These are phyloP conservation scores for Nannizziopsis barbatae DNA, from an alignment of 2,329 filamentous ascomycete species.

Conservation along the genomic window DNA sequence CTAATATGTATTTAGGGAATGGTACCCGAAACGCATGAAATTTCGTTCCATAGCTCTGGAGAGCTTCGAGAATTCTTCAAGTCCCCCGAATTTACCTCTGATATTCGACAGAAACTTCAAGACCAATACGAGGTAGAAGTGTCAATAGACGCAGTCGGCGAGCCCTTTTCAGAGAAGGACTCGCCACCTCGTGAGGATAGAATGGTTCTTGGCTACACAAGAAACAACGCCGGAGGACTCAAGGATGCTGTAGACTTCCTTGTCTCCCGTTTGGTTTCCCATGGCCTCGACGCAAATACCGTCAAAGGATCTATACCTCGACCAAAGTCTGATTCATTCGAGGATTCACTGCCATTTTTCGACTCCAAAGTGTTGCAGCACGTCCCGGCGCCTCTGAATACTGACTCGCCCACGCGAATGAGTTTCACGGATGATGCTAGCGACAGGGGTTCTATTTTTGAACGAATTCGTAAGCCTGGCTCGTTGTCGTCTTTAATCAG, in stretches of 20 bases:
- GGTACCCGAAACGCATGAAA: constrained; percentile 91
- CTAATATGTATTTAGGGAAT: constrained; percentile 54
- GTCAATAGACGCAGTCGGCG: constrained; percentile 47
- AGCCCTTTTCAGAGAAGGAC: constrained; percentile 29
- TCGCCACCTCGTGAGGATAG: constrained; percentile 39
- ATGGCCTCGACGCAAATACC: constrained; percentile 75
- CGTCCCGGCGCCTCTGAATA: constrained; percentile 65
- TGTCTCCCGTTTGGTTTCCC: constrained; percentile 70
- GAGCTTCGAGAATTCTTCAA: constrained; percentile 72
- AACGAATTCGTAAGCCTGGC: constrained; percentile 84
- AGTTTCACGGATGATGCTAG: constrained; percentile 71
- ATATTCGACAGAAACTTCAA: constrained; percentile 74
- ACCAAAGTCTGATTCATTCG: constrained; percentile 98
- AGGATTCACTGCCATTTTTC: constrained; percentile 92
- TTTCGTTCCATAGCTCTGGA: constrained; percentile 65
- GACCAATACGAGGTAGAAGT: constrained; percentile 86
- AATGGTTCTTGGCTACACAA: constrained; percentile 72
- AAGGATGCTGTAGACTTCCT: constrained; percentile 95
- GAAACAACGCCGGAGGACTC: constrained; percentile 90
- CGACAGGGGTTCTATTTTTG: constrained; percentile 74
- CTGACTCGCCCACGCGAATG: constrained; percentile 79
- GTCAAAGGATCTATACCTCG: constrained; percentile 91
- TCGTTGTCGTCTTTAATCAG: constrained; percentile 94
- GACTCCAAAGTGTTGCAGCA: constrained; percentile 94
- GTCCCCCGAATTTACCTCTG: constrained; percentile 67